Conservation (phyloP, 129 eudicot genomes). For the Erigeron canadensis region DNA sequence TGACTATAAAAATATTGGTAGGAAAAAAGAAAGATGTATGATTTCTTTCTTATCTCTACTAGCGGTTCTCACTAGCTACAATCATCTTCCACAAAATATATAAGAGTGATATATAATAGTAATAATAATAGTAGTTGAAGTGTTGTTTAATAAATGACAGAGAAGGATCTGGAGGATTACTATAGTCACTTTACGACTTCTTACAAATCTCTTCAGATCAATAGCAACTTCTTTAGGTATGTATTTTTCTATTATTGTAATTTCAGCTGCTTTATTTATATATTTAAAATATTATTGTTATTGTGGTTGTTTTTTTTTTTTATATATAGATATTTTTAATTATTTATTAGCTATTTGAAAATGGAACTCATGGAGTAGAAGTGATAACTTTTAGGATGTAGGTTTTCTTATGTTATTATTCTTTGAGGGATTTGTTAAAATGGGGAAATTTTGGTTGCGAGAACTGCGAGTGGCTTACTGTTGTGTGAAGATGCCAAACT, state of each 20-base stretch:
- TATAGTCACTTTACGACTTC: conserved; percentile 16
- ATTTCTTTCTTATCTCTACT: conserved; percentile 6
- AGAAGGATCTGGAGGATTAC: conserved; percentile 30
- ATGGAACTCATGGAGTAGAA: background rate
- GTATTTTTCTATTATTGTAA: background rate
- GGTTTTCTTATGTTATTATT: too few relatives aligned
- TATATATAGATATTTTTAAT: background rate
- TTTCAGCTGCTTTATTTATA: background rate
- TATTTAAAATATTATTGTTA: background rate
- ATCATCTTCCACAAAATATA: too few relatives aligned
- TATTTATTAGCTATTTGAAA: background rate
- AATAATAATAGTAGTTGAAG: too few relatives aligned
- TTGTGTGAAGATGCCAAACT: too few relatives aligned
- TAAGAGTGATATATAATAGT: too few relatives aligned
- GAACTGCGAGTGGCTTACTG: too few relatives aligned
- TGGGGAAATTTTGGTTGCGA: too few relatives aligned
- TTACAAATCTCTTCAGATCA: conserved; percentile 30
- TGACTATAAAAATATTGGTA: background rate
- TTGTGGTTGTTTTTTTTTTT: background rate
- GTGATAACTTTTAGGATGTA: background rate
- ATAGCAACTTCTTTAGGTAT: conserved; percentile 22
- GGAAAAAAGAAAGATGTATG: background rate
- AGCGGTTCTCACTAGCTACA: background rate
- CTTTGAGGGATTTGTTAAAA: too few relatives aligned
- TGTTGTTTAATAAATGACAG: conserved; percentile 25